Evolutionary conservation across 305 asterid genomes (phyloP).

Genomic region (Solanum chacoense): DNA sequence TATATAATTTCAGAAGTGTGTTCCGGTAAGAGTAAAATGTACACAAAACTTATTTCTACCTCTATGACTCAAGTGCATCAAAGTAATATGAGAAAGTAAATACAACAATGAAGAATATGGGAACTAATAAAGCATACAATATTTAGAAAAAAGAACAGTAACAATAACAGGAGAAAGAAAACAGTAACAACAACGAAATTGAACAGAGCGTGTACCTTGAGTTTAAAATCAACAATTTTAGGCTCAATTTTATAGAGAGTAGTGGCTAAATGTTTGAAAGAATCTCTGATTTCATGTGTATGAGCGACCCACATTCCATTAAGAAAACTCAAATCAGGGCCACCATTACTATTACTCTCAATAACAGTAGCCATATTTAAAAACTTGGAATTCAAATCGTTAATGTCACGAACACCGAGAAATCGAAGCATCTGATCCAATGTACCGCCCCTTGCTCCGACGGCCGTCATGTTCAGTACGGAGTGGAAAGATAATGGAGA

Average conservation of each 20-base stretch:
- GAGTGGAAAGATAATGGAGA: background rate
- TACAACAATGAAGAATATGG: background rate
- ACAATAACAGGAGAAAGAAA: too few relatives aligned
- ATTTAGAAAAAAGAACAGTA: too few relatives aligned
- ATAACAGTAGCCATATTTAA: background rate
- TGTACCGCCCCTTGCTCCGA: background rate
- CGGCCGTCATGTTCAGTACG: background rate
- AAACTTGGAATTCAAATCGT: background rate
- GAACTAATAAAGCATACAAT: too few relatives aligned
- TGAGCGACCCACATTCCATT: conserved; percentile 2
- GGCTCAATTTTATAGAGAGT: background rate
- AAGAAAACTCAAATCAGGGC: background rate
- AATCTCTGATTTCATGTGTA: background rate
- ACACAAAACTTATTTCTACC: too few relatives aligned
- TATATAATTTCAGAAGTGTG: too few relatives aligned
- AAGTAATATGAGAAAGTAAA: too few relatives aligned
- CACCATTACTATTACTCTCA: background rate
- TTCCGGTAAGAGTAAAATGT: too few relatives aligned
- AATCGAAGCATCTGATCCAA: background rate
- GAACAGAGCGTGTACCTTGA: background rate
- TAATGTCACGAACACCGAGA: background rate
- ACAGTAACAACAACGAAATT: background rate
- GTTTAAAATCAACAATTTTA: background rate
- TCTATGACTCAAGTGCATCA: too few relatives aligned
- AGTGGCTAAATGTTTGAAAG: background rate